A percentile compares a stretch with the other conserved stretches of the same genome.
Conservation (phyloP, 768 basidiomycete species). For the Phlebiopsis flavidoalba region DNA sequence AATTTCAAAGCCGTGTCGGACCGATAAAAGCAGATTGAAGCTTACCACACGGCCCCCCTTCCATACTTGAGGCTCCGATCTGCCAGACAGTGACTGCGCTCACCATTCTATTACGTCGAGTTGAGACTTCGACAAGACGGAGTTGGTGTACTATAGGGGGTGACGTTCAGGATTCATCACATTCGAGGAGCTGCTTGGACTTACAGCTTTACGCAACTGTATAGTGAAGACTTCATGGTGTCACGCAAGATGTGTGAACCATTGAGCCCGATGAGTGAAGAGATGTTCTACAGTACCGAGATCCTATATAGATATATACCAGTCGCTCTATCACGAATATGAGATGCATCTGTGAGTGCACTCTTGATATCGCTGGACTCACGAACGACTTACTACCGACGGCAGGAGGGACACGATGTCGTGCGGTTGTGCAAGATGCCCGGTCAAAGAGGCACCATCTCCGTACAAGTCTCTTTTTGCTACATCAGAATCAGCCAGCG, state of each 20-base stretch:
- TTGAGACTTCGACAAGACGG: slow-evolving; percentile 12
- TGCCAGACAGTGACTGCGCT: background rate
- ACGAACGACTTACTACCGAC: slow-evolving; percentile 5
- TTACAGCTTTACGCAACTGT: slow-evolving; percentile 4
- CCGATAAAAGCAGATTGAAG: background rate
- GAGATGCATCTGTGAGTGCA: background rate
- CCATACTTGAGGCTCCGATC: background rate
- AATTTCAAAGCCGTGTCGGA: background rate
- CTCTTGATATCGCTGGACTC: background rate
- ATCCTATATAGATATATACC: slow-evolving; percentile 5
- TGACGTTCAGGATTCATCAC: background rate
- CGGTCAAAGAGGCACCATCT: slow-evolving; percentile 11
- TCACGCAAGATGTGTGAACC: background rate
- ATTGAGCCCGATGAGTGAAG: background rate
- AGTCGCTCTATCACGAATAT: background rate
- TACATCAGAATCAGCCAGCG: background rate
- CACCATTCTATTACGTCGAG: slow-evolving; percentile 4
- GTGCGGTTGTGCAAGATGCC: slow-evolving; percentile 3
- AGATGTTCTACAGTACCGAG: background rate
- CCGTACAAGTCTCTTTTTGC: no score
- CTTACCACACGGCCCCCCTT: background rate
- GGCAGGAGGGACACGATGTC: slow-evolving; percentile 8
- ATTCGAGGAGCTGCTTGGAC: background rate
- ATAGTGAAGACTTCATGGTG: slow-evolving; percentile 6
- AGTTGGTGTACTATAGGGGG: slow-evolving; percentile 7